Base-by-base conservation (phyloP, 1,284 basidiomycete species). In the Microstroma glucosiphilum region DNA sequence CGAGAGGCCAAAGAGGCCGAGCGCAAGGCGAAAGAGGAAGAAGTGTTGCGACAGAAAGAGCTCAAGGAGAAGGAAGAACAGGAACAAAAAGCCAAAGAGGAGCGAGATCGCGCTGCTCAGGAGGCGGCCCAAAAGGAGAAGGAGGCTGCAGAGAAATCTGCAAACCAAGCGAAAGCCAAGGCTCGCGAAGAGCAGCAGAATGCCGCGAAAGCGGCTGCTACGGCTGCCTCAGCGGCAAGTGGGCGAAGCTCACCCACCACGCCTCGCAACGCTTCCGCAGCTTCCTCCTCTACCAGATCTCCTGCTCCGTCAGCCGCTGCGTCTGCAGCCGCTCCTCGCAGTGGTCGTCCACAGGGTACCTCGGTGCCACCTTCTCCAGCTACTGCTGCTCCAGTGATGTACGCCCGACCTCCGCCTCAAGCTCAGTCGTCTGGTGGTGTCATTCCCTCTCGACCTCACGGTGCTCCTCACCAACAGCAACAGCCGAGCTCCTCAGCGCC, bases 41-140 rank as follows among this genome's bases (percentile, higher is more conserved):
- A 86, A 40, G 59, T 30, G 2, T 9, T 42, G 1, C 57, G 55
- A n/a, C 55, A 43, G 19, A 60, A 63, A 58, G 63, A 67, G 53
- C 57, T 58, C 40, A 58, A 57, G 26, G 66, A 65, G 56, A 61
- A 53, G 46, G 65, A 60, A 58, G 59, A 48, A 60, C 55, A 25
- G n/a, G 61, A 63, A 26, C 70, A 77, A 64, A 73, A 72, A 30
- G 72, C 73, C 54, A 74, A 75, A 62, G 75, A 73, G 26, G 89
- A 91, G 72, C 84, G 86, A 54, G 86, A 87, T 64, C 83, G 84
- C 21, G 81, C 83, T 69, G 84, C 83, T 48, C 85, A 83, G 49
- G 67, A 73, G 60, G 69, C 65, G 25, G 65, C 71, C 69, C 80
- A 67, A 40, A 83, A 85, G 61, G 83, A 84, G 66, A 86, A 89